Base-by-base conservation (phyloP, 495 filamentous ascomycete genomes). In the Penicillium nucicola region DNA sequence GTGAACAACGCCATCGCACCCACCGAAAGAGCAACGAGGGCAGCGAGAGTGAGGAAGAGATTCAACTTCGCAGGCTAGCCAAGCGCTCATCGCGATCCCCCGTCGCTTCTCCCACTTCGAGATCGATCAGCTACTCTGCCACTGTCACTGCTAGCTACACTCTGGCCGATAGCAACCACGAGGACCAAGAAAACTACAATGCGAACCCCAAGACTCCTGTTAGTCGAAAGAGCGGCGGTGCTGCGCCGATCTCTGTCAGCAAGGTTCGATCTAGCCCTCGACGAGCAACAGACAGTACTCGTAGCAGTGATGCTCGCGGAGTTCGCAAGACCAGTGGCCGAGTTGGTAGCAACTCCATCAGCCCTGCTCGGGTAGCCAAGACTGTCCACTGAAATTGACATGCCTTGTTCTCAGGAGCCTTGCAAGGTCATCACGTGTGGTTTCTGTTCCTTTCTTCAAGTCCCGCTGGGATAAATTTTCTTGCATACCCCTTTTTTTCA, bases 321-420 rank as follows among this genome's bases (percentile, higher is more conserved):
- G 85, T 97, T 19, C 82, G 92, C 45, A 98, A 98, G 74, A 86
- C 87, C 5, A 96, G 91, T 65, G 90, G 90, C n/a, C 82, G 92
- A 8, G 79, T 96, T n/a, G 90, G 90, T 7, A 95, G 92, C 62
- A 72, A 86, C 13, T 60, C 53, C 10, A 32, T 43, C 25, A 65
- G 59, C 39, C 62, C 62, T 2, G 38, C 41, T 17, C 56, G 59
- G 5, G 42, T 48, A 13, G 48, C 52, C 20, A 60, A 60, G 20
- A 31, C 56, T 37, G 57, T 59, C 38, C 57, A 63, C 37, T 60
- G 45, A 49, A 18, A 28, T 9, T 25, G 30, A 9, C 11, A 19
- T 18, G 36, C 5, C 45, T 19, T 42, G 12, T 32, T 36, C 15
- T 33, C 20, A 45, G 17, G 14, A 19, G n/a, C 30, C 1, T 17